A percentile compares a stretch with the other conserved stretches of the same genome.
Conservation (phyloP, 2,329 filamentous ascomycete species). For the Phialemoniopsis sp. region DNA sequence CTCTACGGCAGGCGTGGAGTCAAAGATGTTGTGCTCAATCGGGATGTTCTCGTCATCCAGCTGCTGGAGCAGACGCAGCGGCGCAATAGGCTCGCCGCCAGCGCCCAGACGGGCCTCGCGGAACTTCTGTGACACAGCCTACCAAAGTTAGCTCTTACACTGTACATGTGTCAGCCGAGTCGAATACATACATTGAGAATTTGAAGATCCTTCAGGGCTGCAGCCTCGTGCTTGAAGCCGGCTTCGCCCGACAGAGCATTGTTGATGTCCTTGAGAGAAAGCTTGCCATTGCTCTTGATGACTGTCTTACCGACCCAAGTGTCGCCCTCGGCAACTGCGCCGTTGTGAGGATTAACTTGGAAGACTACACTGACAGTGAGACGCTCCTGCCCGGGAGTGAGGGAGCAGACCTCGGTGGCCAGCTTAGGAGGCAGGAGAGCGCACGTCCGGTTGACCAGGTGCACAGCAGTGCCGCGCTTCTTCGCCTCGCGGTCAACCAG, state of each 20-base stretch:
- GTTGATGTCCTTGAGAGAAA: constrained; percentile 84
- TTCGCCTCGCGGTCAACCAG: constrained; percentile 95
- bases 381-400: constrained; percentile 82
- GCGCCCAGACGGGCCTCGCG: constrained; percentile 82
- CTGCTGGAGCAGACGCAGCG: constrained; percentile 85
- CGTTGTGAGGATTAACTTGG: constrained; percentile 78
- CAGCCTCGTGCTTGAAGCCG: constrained; percentile 59
- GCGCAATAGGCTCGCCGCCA: constrained; percentile 73
- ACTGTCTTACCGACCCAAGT: constrained; percentile 93
- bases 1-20: constrained; percentile 84
- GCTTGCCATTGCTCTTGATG: constrained; percentile 84
- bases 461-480: constrained; percentile 95
- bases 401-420: constrained; percentile 80
- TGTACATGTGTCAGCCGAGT: too few relatives aligned
- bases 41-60: constrained; percentile 97
- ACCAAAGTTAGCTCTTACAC: constrained; percentile 14
- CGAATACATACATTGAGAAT: constrained; percentile 70
- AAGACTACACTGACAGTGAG: constrained; percentile 92
- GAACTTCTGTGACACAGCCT: constrained; percentile 84
- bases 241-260: constrained; percentile 64
- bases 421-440: constrained; percentile 86
- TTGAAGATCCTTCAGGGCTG: constrained; percentile 72
- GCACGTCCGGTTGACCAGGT: constrained; percentile 84
- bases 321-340: constrained; percentile 76
- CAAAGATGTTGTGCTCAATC: constrained; percentile 93